Percentiles rank a stretch among this genome's conserved stretches.
These are phyloP conservation scores for Colletotrichum orbiculare DNA, from an alignment of 2,329 filamentous ascomycete species.

Conservation along the genomic window DNA sequence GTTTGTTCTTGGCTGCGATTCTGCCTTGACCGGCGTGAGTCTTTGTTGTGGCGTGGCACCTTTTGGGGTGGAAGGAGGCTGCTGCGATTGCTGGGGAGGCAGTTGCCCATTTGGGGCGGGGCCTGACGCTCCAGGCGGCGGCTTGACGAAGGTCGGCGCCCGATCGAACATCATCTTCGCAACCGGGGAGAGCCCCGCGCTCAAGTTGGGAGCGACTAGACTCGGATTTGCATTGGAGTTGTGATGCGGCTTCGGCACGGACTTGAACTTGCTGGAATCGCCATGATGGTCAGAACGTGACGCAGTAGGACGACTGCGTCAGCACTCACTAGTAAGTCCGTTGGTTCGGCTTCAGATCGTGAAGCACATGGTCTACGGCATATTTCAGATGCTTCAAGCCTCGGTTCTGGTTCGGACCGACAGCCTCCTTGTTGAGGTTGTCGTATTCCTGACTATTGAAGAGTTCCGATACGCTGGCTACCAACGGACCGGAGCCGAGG, in stretches of 20 bases:
- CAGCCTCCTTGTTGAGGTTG: conserved; percentile 77
- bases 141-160: conserved; percentile 53
- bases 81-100: conserved; percentile 10
- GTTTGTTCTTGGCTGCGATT: conserved; percentile 49
- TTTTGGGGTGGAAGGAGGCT: conserved; percentile 38
- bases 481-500: conserved; percentile 66
- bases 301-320: not conserved
- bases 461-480: conserved; percentile 60
- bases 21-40: conserved; percentile 39
- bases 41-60: conserved; percentile 12
- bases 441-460: conserved; percentile 69
- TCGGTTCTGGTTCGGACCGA: conserved; percentile 68
- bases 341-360: conserved; percentile 77
- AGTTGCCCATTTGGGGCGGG: conserved; percentile 44
- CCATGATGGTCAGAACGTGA: conserved; percentile 43
- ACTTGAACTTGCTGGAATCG: conserved; percentile 66
- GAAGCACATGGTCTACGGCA: conserved; percentile 78
- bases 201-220: conserved; percentile 39
- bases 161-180: conserved; percentile 59
- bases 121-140: conserved; percentile 48
- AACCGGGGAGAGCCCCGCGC: conserved; percentile 61
- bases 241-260: conserved; percentile 51
- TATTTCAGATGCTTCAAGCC: conserved; percentile 63
- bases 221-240: conserved; percentile 40
- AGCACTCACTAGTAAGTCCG: conserved; percentile 73